Conservation (phyloP, 177 flowering plant genomes). For the Vitis hybrid region DNA sequence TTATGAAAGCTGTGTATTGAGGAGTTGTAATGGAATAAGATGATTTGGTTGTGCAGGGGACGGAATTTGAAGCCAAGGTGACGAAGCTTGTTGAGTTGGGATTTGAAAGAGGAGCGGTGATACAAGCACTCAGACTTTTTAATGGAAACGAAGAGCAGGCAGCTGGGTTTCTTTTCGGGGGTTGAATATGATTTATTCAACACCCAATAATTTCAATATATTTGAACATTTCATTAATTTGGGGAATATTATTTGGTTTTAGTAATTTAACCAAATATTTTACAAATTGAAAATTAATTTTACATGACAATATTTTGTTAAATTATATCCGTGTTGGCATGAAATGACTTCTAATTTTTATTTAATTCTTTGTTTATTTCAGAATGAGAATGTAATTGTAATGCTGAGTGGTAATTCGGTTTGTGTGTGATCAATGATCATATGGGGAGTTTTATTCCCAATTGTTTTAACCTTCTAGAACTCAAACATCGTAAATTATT, state of each 20-base stretch:
- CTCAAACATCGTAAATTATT: too few relatives aligned
- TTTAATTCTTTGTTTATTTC: too few relatives aligned
- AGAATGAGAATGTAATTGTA: too few relatives aligned
- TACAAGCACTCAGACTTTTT: slow-evolving; percentile 74
- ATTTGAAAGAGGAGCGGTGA: slow-evolving; percentile 70
- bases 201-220: too few relatives aligned
- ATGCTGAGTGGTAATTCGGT: too few relatives aligned
- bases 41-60: slow-evolving; percentile 42
- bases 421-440: too few relatives aligned
- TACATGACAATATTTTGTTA: not conserved
- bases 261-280: not conserved
- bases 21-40: too few relatives aligned
- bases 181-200: slow-evolving; percentile 28
- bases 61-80: slow-evolving; percentile 82
- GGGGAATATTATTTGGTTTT: slow-evolving; percentile 5
- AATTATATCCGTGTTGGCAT: too few relatives aligned
- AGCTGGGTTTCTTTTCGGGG: slow-evolving; percentile 90
- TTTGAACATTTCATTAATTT: slow-evolving; percentile 1
- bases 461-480: not conserved
- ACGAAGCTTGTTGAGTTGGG: slow-evolving; percentile 91
- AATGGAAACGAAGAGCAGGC: slow-evolving; percentile 98
- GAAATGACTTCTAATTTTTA: too few relatives aligned
- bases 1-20: not conserved
- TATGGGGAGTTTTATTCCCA: too few relatives aligned
- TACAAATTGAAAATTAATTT: not conserved